A percentile compares a stretch with the other conserved stretches of the same genome.
phyloP scores from a whole-genome alignment of 2,329 filamentous ascomycete genomes.

The Alternaria brassicicola region DNA sequence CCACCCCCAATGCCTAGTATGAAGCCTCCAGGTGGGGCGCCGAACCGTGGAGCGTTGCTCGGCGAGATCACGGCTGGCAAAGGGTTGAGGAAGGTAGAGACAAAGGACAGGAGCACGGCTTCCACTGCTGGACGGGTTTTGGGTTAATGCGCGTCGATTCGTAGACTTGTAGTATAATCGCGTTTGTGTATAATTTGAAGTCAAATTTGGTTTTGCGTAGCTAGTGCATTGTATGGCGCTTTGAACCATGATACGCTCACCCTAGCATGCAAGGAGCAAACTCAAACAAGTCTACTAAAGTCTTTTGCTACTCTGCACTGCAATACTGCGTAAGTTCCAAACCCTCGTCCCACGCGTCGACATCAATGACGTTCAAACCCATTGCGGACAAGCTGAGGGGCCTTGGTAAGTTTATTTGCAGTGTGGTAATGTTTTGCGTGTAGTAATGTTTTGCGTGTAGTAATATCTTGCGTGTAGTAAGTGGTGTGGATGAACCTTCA shows the following conservation, averaged over 20 bases:
- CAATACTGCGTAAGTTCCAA: constrained; percentile 55
- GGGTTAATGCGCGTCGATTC: constrained; percentile 3
- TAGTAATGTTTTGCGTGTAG: no score
- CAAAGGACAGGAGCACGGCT: constrained; percentile 81
- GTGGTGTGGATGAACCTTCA: no score
- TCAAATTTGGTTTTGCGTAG: neutral
- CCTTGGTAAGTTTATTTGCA: no score
- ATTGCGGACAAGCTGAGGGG: constrained; percentile 60
- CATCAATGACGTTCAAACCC: constrained; percentile 78
- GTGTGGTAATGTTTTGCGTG: no score
- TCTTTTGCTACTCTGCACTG: constrained; percentile 52
- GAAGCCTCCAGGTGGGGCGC: constrained; percentile 35
- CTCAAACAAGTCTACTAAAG: no score
- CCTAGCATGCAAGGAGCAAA: no score
- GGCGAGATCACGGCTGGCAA: constrained; percentile 83
- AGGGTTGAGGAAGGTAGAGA: constrained; percentile 82
- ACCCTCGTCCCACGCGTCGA: constrained; percentile 76
- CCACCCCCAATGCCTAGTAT: constrained; percentile 54
- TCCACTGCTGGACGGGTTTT: constrained; percentile 76
- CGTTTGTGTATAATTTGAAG: neutral
- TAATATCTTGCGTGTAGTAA: no score
- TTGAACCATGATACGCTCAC: no score
- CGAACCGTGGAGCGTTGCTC: constrained; percentile 66
- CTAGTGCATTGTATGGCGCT: neutral
- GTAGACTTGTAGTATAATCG: constrained; percentile 3